Percentiles rank a stretch among this genome's conserved stretches.
Evolutionary conservation across 169 alveolate genomes (phyloP).

Genomic region (Plasmodium vinckei): DNA sequence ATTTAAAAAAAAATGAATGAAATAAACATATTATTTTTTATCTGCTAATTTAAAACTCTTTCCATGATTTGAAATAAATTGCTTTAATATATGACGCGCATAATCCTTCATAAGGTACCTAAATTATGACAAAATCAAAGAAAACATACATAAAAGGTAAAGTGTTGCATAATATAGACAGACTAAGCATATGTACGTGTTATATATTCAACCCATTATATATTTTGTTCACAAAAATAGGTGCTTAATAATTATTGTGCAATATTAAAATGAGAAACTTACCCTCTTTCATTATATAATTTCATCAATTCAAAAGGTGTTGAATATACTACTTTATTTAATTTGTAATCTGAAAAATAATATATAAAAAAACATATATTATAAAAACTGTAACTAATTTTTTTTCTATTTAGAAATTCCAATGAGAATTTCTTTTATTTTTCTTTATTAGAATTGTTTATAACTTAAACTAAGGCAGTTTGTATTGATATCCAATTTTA

Average conservation of each 20-base stretch:
- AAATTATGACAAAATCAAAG: not conserved
- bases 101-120: constrained; percentile 22
- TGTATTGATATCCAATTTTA: constrained; percentile 23
- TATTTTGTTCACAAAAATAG: too few relatives aligned
- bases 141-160: not conserved
- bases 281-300: constrained; percentile 59
- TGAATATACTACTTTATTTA: constrained; percentile 10
- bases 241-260: too few relatives aligned
- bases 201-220: not conserved
- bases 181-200: not conserved
- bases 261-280: not conserved
- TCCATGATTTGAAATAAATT: constrained; percentile 36
- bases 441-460: constrained; percentile 6
- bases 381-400: not conserved
- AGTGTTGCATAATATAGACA: not conserved
- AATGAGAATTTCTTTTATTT: not conserved
- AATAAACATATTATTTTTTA: constrained; percentile 4
- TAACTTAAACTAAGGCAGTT: constrained; percentile 26
- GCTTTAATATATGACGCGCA: constrained; percentile 22
- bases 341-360: constrained; percentile 19
- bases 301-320: constrained; percentile 41
- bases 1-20: not conserved
- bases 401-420: not conserved
- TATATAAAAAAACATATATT: not conserved
- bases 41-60: constrained; percentile 16